A percentile compares a stretch with the other conserved stretches of the same genome.
Evolutionary conservation across 2,329 filamentous ascomycete genomes (phyloP).

Genomic region (Aspergillus thermomutatus): DNA sequence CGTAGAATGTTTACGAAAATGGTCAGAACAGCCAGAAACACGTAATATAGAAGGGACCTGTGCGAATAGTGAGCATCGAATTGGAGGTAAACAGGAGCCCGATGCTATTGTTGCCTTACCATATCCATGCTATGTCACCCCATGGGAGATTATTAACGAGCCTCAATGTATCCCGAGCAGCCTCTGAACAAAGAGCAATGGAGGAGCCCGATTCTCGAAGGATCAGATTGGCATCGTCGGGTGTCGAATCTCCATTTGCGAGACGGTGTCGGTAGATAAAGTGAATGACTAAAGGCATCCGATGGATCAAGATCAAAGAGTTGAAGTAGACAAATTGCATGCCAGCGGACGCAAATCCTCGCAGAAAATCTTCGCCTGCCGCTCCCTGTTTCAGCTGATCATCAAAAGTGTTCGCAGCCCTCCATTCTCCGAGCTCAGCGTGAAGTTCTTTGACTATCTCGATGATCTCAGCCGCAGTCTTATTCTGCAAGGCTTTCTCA

Average conservation of each 20-base stretch:
- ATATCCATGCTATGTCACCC: slow-evolving; percentile 88
- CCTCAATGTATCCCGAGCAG: slow-evolving; percentile 84
- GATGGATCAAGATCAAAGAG: slow-evolving; percentile 90
- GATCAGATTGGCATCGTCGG: slow-evolving; percentile 54
- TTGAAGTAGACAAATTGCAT: slow-evolving; percentile 96
- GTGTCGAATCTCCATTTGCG: slow-evolving; percentile 53
- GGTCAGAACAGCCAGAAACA: slow-evolving; percentile 86
- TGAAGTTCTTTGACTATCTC: slow-evolving; percentile 90
- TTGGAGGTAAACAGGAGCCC: not conserved
- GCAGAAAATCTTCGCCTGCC: slow-evolving; percentile 77
- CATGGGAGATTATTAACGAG: slow-evolving; percentile 91
- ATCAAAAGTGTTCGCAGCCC: slow-evolving; percentile 81
- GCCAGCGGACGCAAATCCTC: slow-evolving; percentile 86
- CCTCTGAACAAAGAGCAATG: slow-evolving; percentile 79
- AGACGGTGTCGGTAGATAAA: slow-evolving; percentile 86
- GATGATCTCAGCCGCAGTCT: slow-evolving; percentile 73
- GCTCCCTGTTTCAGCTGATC: slow-evolving; percentile 88
- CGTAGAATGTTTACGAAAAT: slow-evolving; percentile 91
- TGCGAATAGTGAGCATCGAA: not conserved
- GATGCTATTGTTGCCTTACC: slow-evolving; percentile 54
- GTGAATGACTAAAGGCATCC: slow-evolving; percentile 90
- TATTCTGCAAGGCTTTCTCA: slow-evolving; percentile 80
- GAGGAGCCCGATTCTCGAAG: slow-evolving; percentile 88
- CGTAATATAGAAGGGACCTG: slow-evolving; percentile 86
- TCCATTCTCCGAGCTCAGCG: slow-evolving; percentile 83